phyloP scores from a whole-genome alignment of 163 green algal species.

The Volvox carteri region DNA sequence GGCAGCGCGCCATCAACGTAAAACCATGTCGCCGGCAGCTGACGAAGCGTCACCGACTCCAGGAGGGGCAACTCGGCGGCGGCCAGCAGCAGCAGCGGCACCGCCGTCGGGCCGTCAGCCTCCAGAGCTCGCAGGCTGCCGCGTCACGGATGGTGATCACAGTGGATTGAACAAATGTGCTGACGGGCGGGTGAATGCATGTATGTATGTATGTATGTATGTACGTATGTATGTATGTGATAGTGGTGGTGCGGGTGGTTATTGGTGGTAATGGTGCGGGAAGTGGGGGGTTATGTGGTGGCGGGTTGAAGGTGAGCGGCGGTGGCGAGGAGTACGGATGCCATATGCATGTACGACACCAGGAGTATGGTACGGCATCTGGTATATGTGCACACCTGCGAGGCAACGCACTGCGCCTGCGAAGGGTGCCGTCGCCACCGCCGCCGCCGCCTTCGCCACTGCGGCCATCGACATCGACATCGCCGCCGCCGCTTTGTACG shows the following conservation, averaged over 20 bases:
- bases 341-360: no score
- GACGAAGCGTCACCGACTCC: background rate
- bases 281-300: background rate
- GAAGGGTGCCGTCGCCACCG: no score
- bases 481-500: background rate
- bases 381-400: background rate
- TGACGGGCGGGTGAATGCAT: no score
- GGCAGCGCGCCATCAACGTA: constrained; percentile 42
- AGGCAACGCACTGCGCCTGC: background rate
- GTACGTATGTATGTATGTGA: no score
- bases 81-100: constrained; percentile 52
- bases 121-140: constrained; percentile 7
- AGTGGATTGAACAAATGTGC: no score
- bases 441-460: background rate
- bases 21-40: constrained; percentile 29
- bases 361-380: no score
- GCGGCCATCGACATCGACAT: background rate
- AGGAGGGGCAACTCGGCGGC: constrained; percentile 14
- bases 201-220: no score
- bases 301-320: background rate
- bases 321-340: no score
- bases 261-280: no score
- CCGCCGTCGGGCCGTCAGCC: constrained; percentile 4
- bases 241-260: no score
- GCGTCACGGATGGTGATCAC: no score